Base-by-base conservation (phyloP, 164 flowering plant species). In the Sextonia rubra region DNA sequence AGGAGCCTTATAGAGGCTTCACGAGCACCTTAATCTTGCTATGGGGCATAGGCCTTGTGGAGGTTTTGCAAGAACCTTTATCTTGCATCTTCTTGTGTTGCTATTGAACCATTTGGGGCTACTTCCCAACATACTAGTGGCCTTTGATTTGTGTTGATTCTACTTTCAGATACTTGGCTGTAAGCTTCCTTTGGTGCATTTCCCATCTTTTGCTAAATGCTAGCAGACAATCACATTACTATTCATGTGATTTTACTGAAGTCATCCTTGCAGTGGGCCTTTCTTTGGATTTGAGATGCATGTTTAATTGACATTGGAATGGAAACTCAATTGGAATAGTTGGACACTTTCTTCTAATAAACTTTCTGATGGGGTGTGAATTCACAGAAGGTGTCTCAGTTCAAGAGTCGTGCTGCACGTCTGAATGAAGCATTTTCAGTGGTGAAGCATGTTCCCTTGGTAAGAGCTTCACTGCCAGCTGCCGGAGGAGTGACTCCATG, bases 341-440 rank as follows among this genome's bases (percentile, higher is more conserved):
- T 52, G n/a, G 12, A 61, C 17, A 11, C 14, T 23, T 23, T 11
- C 15, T 61, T 23, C 14, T 61, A 61, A 23, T 61, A 61, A 24
- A 61, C 11, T 52, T 61, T 23, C 64, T 72, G 71, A 71, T 70
- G 24, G 11, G 66, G 29, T 77, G 70, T 67, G 4, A 66, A 70
- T 70, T 9, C 86, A 89, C 97, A 94, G 97, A 91, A 91, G 90
- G 90, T 85, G 61, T 89, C 94, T 37, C 94, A 91, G 89, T 83
- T 91, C 83, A 86, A 80, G 90, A 83, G 74, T 47, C 93, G 86
- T 29, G 96, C 92, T 29, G 90, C 91, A 14, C 95, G 97, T 60
- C 90, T 93, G 7, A 96, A 93, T 65, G 97, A 91, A 82, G 99
- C 98, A 27, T 90, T 93, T 77, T 89, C 98, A 49, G 86, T 93